Base-by-base conservation (phyloP, 2,329 filamentous ascomycete genomes). In the Huntiella abstrusa region DNA sequence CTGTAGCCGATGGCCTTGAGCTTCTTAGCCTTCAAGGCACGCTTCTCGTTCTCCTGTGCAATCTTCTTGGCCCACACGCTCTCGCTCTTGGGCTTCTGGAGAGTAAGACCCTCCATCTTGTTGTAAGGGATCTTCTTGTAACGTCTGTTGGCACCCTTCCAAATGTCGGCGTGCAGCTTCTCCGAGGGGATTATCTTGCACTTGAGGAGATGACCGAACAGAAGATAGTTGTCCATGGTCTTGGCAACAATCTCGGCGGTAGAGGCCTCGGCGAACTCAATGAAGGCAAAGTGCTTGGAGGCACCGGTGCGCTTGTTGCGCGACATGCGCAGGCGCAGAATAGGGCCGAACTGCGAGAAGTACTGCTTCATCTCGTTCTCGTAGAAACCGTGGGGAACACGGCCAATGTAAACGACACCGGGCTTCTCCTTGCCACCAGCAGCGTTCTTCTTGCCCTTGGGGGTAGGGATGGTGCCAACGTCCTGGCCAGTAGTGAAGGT, bases 211-310 rank as follows among this genome's bases (percentile, higher is more conserved):
- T 95, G 88, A 4, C 85, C 84, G 60, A 94, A 96, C 58, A 98
- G 72, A 35, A 96, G 75, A 63, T 98, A 98, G 64, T 87, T 92
- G 69, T 95, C 77, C 91, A 98, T 98, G 16, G 91, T 94, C 65
- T 86, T 83, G 43, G 84, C 80, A 28, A 93, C 88, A 54, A 96
- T 86, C 56, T 84, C 80, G 35, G 91, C 88, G n/a, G 72, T 73
- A 53, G 63, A 64, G 42, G 86, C 83, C 48, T 85, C 79, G 33
- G 70, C 66, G 57, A 98, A 98, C 64, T 98, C 85, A 57, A 98
- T 73, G 62, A 95, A 98, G 32, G 85, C 91, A 58, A 82, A 93
- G 68, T 96, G 91, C 68, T 91, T 93, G 60, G 82, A 86, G 49
- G 77, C 76, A 47, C 91, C 91, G 1, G 87, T 96, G 61, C 81